A percentile compares a stretch with the other conserved stretches of the same genome.
These are phyloP conservation scores for Hypoxylon lenormandii DNA, from an alignment of 495 filamentous ascomycete genomes.

Conservation along the genomic window DNA sequence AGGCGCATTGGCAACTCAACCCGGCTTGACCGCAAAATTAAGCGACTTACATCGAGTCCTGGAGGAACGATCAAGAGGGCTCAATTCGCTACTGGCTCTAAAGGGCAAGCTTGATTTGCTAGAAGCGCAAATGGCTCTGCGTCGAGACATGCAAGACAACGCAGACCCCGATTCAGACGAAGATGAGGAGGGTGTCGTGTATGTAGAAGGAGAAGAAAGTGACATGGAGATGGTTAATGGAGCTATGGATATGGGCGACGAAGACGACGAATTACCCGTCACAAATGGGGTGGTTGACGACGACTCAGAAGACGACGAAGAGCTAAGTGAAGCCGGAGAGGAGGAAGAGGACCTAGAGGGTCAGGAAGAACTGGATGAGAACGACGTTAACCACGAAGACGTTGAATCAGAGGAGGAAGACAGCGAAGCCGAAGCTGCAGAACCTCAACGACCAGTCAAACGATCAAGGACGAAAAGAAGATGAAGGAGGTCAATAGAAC, in stretches of 20 bases:
- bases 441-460: conserved; percentile 51
- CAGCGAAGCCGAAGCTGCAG: conserved; percentile 55
- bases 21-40: conserved; percentile 79
- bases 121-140: conserved; percentile 82
- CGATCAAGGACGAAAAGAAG: conserved; percentile 50
- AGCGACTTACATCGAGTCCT: conserved; percentile 82
- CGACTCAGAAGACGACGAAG: conserved; percentile 60
- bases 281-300: conserved; percentile 55
- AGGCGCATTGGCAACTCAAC: conserved; percentile 85
- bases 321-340: conserved; percentile 52
- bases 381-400: conserved; percentile 61
- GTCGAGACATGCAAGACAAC: conserved; percentile 66
- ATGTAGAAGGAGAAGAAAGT: conserved; percentile 82
- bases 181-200: conserved; percentile 82
- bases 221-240: conserved; percentile 60
- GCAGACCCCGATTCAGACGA: conserved; percentile 65
- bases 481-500: conserved; percentile 25
- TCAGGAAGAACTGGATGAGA: conserved; percentile 58
- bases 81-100: conserved; percentile 84
- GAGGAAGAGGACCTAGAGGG: conserved; percentile 57
- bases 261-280: conserved; percentile 49
- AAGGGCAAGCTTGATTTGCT: conserved; percentile 95
- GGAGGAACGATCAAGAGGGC: conserved; percentile 81
- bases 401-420: conserved; percentile 58
- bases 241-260: conserved; percentile 52